These are phyloP conservation scores for Candida glucosophila DNA, from an alignment of 1,139 yeast species.

Conservation along the genomic window DNA sequence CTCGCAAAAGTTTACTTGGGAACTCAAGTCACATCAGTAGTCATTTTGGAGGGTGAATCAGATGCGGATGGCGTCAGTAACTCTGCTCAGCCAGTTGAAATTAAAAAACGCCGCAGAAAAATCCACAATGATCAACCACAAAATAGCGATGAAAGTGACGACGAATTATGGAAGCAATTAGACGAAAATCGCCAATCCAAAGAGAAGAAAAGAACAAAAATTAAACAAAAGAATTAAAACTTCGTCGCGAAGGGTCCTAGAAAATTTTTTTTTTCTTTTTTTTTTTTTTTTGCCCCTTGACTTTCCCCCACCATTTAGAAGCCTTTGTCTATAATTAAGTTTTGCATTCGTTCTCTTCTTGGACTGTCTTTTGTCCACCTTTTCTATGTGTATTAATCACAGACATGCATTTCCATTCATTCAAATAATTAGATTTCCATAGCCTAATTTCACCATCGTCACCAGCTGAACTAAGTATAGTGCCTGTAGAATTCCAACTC, in stretches of 20 bases:
- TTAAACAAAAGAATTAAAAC: slow-evolving; percentile 3
- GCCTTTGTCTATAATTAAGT: no score
- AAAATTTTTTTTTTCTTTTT: slow-evolving; percentile 1
- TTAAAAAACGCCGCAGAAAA: slow-evolving; percentile 11
- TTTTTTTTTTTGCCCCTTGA: background rate
- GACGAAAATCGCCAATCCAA: slow-evolving; percentile 15
- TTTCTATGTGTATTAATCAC: slow-evolving; percentile 46
- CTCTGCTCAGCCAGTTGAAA: slow-evolving; percentile 7
- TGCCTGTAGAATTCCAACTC: slow-evolving; percentile 90
- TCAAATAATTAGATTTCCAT: slow-evolving; percentile 84
- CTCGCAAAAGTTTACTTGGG: slow-evolving; percentile 71
- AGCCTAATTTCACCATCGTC: slow-evolving; percentile 88
- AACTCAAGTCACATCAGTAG: slow-evolving; percentile 55
- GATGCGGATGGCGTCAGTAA: slow-evolving; percentile 21
- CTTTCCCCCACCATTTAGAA: background rate
- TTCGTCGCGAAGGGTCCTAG: background rate
- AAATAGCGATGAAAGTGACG: slow-evolving; percentile 22
- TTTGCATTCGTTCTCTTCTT: slow-evolving; percentile 9
- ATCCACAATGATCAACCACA: slow-evolving; percentile 7
- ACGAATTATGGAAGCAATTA: slow-evolving; percentile 31
- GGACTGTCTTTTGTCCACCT: slow-evolving; percentile 11
- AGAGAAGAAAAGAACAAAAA: slow-evolving; percentile 15
- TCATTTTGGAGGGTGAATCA: slow-evolving; percentile 40
- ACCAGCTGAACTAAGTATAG: slow-evolving; percentile 87
- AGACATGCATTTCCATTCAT: slow-evolving; percentile 88